These are phyloP conservation scores for Lentinula raphanica DNA, from an alignment of 768 basidiomycete genomes.

Conservation along the genomic window DNA sequence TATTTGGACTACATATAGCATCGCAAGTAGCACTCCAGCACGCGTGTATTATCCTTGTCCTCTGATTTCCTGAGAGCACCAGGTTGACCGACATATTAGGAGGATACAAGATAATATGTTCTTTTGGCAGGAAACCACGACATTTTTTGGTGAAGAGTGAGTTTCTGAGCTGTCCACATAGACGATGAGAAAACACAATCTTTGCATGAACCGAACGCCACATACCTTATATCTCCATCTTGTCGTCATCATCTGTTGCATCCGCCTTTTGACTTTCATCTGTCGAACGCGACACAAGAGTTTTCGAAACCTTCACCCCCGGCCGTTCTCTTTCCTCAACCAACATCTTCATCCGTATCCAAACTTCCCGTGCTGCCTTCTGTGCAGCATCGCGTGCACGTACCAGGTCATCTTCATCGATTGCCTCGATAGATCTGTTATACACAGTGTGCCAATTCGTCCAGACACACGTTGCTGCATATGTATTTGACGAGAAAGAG, in stretches of 20 bases:
- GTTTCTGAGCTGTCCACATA: not conserved
- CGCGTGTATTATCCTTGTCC: no score
- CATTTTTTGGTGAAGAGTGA: not conserved
- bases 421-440: constrained; percentile 15
- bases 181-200: no score
- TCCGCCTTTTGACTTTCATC: not conserved
- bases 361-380: constrained; percentile 41
- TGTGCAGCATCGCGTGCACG: constrained; percentile 46
- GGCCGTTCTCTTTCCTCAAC: constrained; percentile 2
- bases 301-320: not conserved
- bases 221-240: constrained; percentile 1
- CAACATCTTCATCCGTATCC: constrained; percentile 39
- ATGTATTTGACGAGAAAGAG: constrained; percentile 10
- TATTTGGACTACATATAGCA: no score
- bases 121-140: no score
- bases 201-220: no score
- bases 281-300: not conserved
- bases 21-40: no score
- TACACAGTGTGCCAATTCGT: constrained; percentile 43
- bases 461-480: constrained; percentile 44
- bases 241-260: not conserved
- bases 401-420: constrained; percentile 36
- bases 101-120: no score
- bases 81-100: no score
- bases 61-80: no score